Base-by-base conservation (phyloP, 2,329 filamentous ascomycete genomes). In the Pseudocercospora vitis region DNA sequence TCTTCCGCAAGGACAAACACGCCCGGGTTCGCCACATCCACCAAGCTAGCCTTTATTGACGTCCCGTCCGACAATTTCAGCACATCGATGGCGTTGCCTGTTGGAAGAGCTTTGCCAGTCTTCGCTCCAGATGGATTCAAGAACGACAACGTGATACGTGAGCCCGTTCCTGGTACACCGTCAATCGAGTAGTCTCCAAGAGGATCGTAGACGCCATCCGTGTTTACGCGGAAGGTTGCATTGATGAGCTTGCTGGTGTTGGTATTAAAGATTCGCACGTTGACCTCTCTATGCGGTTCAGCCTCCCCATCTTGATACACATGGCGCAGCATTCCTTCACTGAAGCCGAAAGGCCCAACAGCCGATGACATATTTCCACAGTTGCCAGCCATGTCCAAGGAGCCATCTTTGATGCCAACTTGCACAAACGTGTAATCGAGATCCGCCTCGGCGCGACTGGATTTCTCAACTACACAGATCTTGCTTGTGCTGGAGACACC, bases 291-390 rank as follows among this genome's bases (percentile, higher is more conserved):
- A 24, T 59, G 50, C n/a, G 29, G 21, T 11, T 50, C 42, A 16
- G 32, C 46, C 9, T 29, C 47, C 16, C 68, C 65, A 2, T 60
- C 68, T 42, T 64, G 72, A 49, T 50, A 63, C 56, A 11, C 11
- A 7, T 68, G 56, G 26, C 50, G 70, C 52, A 82, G 70, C 1
- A 86, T 57, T 2, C 78, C 74, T 19, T 76, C 68, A 71, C 89
- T 71, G 65, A 84, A 73, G 2, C 82, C 83, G 64, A 81, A 85
- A 0, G 87, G 86, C 0, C 86, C 87, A 40, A 89, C 78, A 0
- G 82, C 78, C 33, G 80, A 78, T 4, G 77, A 82, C 84, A 90
- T 86, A 67, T 89, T 89, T n/a, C 87, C 87, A 65, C 86, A 89
- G 62, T 89, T 90, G 19, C 85, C 83, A 0, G 83, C 82, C 63